Evolutionary conservation across 1,284 basidiomycete genomes (phyloP).

Genomic region (Melampsora medusae): DNA sequence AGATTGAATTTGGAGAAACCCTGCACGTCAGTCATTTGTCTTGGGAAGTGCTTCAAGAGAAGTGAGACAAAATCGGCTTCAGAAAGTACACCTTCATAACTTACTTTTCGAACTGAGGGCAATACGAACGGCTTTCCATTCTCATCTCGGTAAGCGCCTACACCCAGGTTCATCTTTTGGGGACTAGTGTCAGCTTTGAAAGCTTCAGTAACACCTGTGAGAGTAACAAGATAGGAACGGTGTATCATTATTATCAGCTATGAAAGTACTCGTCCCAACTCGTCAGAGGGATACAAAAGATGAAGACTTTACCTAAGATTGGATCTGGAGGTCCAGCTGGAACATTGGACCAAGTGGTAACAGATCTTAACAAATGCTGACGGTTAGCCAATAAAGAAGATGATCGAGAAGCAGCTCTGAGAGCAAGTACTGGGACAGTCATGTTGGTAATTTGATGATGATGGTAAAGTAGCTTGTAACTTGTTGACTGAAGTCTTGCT

Average conservation of each 20-base stretch:
- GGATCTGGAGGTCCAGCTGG: constrained; percentile 86
- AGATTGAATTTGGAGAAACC: constrained; percentile 40
- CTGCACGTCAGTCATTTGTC: constrained; percentile 5
- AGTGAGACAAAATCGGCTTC: constrained; percentile 1
- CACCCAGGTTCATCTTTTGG: constrained; percentile 95
- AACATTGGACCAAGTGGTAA: constrained; percentile 79
- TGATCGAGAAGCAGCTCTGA: constrained; percentile 47
- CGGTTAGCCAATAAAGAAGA: constrained; percentile 46
- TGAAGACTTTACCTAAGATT: constrained; percentile 70
- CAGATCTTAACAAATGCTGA: constrained; percentile 47
- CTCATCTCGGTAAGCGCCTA: constrained; percentile 80
- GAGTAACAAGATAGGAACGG: background rate
- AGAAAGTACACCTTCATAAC: constrained; percentile 43
- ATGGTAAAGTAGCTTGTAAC: no score
- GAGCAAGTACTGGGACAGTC: constrained; percentile 46
- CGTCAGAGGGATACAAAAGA: background rate
- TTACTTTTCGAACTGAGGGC: constrained; percentile 78
- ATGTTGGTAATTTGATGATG: no score
- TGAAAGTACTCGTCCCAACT: background rate
- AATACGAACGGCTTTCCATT: constrained; percentile 94
- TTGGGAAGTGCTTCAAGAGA: constrained; percentile 10
- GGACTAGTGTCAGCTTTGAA: constrained; percentile 89
- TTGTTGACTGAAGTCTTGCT: no score
- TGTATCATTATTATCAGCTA: constrained; percentile 12
- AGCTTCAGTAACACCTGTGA: constrained; percentile 77